Evolutionary conservation across 768 basidiomycete genomes (phyloP), one percentile per base, ranked within the genome.

Genomic region (Auriscalpium microsporum): DNA sequence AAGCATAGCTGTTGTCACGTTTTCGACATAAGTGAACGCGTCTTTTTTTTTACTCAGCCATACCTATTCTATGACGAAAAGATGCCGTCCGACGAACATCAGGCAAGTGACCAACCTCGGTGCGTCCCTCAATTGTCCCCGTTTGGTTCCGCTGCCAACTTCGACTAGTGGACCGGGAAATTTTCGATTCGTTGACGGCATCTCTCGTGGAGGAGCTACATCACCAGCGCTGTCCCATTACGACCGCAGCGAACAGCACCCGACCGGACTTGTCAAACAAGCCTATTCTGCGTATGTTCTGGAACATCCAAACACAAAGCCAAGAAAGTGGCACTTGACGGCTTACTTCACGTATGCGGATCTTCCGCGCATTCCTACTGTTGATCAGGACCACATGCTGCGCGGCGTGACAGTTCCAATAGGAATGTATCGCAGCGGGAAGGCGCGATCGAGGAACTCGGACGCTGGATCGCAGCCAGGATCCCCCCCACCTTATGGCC

Each of bases 61-160:
- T 86, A 83, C 65, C 73, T 84, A 34, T 85, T 85, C 65, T 84
- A 85, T 67, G 83, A 86, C 66, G 82, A 82, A 65, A 81, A 77
- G 63, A 62, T 77, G 52, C 73, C 75, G 34, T 70, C 70, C 47
- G 77, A 79, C 58, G 73, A 74, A 55, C 69, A 67, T 37, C 69
- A 69, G 49, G 63, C 69, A 53, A 71, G 61, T 56, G 73, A 75
- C 59, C 65, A 67, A 50, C 55, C 65, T 57, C 71, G 73, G 77
- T 77, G 65, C 60, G 71, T 55, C 45, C 16, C 50, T 45, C 52
- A 50, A 55, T 56, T 46, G 8, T 17, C 50, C 45, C 37, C 36
- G 35, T 17, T 40, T 14, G 37, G 47, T 14, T 33, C 28, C 28
- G 33, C 10, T 28, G 40, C 45, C 51, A 54, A 75, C 72, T 44